These are phyloP conservation scores for Moricandia moricandioides DNA, from an alignment of 345 rosid species.

Conservation along the genomic window DNA sequence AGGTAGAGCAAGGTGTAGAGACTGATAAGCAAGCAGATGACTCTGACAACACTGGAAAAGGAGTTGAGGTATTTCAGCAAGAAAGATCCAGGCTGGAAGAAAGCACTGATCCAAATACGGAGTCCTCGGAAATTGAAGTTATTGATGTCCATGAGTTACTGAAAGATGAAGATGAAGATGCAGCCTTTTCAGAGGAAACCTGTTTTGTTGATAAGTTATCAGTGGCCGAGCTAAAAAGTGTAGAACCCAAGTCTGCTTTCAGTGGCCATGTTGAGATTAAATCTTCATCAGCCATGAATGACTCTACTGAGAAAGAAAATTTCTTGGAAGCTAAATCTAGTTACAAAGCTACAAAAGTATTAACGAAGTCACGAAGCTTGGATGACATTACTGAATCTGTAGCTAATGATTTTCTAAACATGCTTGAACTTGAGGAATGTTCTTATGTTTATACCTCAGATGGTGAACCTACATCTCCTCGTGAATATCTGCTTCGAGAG, in stretches of 20 bases:
- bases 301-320: constrained; percentile 32
- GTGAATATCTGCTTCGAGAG: constrained; percentile 65
- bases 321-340: constrained; percentile 43
- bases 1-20: constrained; percentile 28
- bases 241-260: constrained; percentile 40
- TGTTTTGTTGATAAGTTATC: constrained; percentile 20
- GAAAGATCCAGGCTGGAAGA: constrained; percentile 31
- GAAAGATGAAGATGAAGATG: constrained; percentile 43
- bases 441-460: constrained; percentile 42
- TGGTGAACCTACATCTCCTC: constrained; percentile 72
- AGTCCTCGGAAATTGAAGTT: constrained; percentile 45
- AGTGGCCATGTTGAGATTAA: constrained; percentile 35
- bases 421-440: constrained; percentile 54
- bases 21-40: constrained; percentile 37
- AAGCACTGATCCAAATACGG: constrained; percentile 29
- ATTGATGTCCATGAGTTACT: constrained; percentile 54
- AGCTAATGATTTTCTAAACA: constrained; percentile 64
- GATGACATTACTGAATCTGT: constrained; percentile 64
- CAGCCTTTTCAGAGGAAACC: constrained; percentile 28
- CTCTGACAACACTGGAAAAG: constrained; percentile 38
- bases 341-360: constrained; percentile 40
- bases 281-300: constrained; percentile 30
- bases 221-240: constrained; percentile 29
- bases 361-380: constrained; percentile 50
- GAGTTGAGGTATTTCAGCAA: constrained; percentile 49